Base-by-base conservation (phyloP, 108 stramenopile genomes). In the Cyclotella choctawhatcheeana region DNA sequence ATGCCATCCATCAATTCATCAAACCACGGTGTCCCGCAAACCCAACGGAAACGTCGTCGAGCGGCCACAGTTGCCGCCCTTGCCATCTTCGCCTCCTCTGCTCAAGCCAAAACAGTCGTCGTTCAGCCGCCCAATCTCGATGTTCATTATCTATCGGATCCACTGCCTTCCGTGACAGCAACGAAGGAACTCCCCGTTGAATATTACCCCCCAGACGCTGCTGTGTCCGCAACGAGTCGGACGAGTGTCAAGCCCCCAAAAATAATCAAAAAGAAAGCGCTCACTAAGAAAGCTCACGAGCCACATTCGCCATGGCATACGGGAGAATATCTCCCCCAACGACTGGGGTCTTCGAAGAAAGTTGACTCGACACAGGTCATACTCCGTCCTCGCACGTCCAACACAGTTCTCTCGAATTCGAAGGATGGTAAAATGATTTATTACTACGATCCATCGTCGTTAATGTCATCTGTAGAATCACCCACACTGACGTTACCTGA, bases 401-500 rank as follows among this genome's bases (percentile, higher is more conserved):
- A 30, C 37, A 48, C 26, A 10, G 16, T 10, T 25, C 16, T 29
- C 17, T 29, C n/a, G 25, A n/a, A n/a, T n/a, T n/a, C n/a, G n/a
- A n/a, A n/a, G n/a, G n/a, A n/a, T n/a, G 58, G 21, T 52, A 44
- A 47, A 20, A 12, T 53, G 16, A 64, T 76, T 0, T 76, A 76
- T 51, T 76, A 76, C 75, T 76, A 76, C 67, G 75, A 76, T 76
- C 60, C 75, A 10, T 25, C 44, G 18, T 30, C 60, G 27, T 45
- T 76, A 1, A 17, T 32, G 14, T 58, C 56, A 30, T 30, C 27
- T 16, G 37, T 18, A 10, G 22, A 54, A 30, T 18, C 24, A 21
- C 77, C 77, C 7, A 69, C 70, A 59, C 58, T 78, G 13, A 78
- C 77, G 16, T 37, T 80, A 21, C 79, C 79, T 1, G 74, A 74